Evolutionary conservation across 2,329 filamentous ascomycete species (phyloP).

Genomic region (Pseudogymnoascus sp.): DNA sequence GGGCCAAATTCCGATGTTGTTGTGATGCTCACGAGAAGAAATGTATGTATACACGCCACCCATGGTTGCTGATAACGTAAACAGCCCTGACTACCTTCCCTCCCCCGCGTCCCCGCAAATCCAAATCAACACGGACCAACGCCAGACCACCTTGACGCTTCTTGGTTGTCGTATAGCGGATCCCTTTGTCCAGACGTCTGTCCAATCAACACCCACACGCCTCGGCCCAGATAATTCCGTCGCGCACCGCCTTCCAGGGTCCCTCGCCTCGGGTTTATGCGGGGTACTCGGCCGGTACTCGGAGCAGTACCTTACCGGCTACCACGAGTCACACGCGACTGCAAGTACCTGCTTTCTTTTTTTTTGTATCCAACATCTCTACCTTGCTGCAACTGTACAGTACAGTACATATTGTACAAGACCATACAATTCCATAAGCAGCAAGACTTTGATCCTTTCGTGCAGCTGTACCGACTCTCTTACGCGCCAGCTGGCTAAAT

Average conservation of each 20-base stretch:
- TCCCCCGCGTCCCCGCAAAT: neutral
- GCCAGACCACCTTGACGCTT: neutral
- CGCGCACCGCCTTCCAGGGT: neutral
- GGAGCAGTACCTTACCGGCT: neutral
- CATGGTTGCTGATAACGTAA: neutral
- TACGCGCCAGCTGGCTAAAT: neutral
- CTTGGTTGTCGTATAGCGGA: neutral
- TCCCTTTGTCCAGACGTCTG: neutral
- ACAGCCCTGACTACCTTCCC: neutral
- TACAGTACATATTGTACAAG: neutral
- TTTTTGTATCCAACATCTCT: neutral
- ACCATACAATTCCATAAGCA: neutral
- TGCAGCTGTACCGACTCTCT: neutral
- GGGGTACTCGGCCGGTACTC: conserved; percentile 7
- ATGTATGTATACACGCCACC: neutral
- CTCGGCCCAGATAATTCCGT: neutral
- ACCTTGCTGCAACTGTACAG: neutral
- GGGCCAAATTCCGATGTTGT: neutral
- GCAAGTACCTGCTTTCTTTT: conserved; percentile 2
- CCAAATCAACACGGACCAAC: neutral
- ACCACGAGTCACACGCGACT: neutral
- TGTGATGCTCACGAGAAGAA: neutral
- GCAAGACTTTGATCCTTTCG: neutral
- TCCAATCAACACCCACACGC: neutral
- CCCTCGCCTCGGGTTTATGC: conserved; percentile 4